Conservation (phyloP, 495 filamentous ascomycete genomes). For the Trichoderma erinaceum region DNA sequence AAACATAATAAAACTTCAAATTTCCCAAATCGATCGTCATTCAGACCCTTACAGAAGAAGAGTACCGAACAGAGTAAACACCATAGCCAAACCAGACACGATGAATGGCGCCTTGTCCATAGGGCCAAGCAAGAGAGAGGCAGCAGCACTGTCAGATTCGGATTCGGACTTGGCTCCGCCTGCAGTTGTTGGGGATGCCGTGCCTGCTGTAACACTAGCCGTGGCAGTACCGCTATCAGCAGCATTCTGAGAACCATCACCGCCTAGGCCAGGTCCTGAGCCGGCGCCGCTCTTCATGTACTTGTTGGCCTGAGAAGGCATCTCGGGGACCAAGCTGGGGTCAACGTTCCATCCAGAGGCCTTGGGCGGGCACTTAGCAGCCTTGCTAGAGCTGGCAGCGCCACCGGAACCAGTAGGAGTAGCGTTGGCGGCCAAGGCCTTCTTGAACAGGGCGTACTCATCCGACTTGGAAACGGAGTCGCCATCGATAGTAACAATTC, state of each 20-base stretch:
- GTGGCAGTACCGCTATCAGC: conserved; percentile 46
- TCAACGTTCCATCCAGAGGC: conserved; percentile 66
- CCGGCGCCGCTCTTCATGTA: conserved; percentile 72
- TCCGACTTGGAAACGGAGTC: conserved; percentile 44
- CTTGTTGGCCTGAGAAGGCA: conserved; percentile 60
- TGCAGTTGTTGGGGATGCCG: conserved; percentile 43
- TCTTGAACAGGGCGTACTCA: conserved; percentile 59
- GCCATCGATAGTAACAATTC: conserved; percentile 65
- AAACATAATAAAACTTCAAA: neutral
- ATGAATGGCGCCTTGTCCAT: conserved; percentile 50
- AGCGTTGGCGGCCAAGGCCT: conserved; percentile 54
- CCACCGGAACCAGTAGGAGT: conserved; percentile 70
- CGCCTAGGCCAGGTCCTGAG: conserved; percentile 61
- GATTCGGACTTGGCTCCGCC: conserved; percentile 23
- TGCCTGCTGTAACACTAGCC: conserved; percentile 57
- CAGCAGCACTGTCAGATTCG: conserved; percentile 35
- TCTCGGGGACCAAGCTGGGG: conserved; percentile 58
- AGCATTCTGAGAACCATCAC: conserved; percentile 65
- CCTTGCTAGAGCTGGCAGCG: conserved; percentile 59
- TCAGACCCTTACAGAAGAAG: conserved; percentile 46
- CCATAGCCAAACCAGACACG: conserved; percentile 46
- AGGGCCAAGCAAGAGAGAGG: conserved; percentile 40
- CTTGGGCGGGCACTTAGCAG: conserved; percentile 62
- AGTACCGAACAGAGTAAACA: conserved; percentile 60
- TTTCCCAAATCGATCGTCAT: neutral